phyloP scores from a whole-genome alignment of 495 filamentous ascomycete genomes.

The Aspergillus heteromorphus region DNA sequence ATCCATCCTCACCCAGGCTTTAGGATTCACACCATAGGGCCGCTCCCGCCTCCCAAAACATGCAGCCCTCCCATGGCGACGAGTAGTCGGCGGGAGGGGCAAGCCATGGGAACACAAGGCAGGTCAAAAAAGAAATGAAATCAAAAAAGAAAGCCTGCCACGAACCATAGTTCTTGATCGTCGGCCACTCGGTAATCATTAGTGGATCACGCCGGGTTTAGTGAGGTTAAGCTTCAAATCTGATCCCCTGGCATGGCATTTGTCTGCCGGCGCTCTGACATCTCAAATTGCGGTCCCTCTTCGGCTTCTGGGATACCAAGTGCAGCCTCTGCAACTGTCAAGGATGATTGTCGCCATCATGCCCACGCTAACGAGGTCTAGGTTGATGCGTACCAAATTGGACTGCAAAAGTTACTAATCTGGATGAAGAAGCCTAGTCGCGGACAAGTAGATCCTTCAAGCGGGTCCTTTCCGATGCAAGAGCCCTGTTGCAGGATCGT shows the following conservation, averaged over 20 bases:
- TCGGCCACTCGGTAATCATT: neutral
- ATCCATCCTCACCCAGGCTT: neutral
- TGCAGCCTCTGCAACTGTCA: neutral
- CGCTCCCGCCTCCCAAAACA: neutral
- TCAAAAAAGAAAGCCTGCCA: constrained; percentile 1
- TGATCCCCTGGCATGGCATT: neutral
- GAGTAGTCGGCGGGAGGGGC: neutral
- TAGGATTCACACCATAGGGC: neutral
- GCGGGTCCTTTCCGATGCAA: constrained; percentile 5
- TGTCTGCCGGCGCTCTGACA: neutral
- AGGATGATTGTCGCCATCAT: neutral
- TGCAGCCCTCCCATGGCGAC: neutral
- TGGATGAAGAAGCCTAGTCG: neutral
- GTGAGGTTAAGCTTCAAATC: constrained; percentile 1
- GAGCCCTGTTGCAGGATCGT: constrained; percentile 9
- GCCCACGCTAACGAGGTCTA: neutral
- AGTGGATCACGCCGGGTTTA: neutral
- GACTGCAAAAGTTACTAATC: constrained; percentile 1
- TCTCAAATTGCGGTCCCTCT: constrained; percentile 1
- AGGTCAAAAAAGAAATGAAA: neutral
- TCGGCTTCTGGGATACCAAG: neutral
- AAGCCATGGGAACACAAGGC: neutral
- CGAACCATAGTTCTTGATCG: constrained; percentile 4
- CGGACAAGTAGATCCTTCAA: neutral
- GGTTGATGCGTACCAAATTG: constrained; percentile 2